phyloP scores from a whole-genome alignment of 164 flowering plant species.

The Cinnamomum micranthum region DNA sequence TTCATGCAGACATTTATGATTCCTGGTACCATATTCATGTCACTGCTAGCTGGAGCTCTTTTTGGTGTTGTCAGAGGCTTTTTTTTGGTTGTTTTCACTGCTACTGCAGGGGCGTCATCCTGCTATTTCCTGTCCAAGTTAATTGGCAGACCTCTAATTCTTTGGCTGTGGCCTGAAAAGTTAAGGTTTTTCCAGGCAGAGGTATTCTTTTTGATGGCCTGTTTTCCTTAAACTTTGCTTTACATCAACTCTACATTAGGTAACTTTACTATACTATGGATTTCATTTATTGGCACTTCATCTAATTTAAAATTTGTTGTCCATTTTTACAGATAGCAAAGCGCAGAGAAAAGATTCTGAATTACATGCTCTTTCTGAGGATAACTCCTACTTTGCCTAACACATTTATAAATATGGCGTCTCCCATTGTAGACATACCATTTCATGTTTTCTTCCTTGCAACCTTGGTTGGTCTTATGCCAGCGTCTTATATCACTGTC shows the following conservation, averaged over 20 bases:
- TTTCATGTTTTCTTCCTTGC: constrained; percentile 76
- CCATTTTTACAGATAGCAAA: constrained; percentile 54
- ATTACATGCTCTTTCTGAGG: constrained; percentile 45
- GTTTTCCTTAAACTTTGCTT: neutral
- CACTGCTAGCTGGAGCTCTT: constrained; percentile 94
- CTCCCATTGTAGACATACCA: constrained; percentile 86
- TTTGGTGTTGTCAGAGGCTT: constrained; percentile 86
- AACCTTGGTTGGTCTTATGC: constrained; percentile 75
- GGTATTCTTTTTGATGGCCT: constrained; percentile 35
- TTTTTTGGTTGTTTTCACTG: constrained; percentile 85
- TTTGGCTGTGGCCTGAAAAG: constrained; percentile 95
- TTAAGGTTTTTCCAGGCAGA: constrained; percentile 86
- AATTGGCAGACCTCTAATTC: constrained; percentile 86
- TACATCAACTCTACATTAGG: neutral
- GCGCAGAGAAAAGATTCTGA: constrained; percentile 61
- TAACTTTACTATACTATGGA: neutral
- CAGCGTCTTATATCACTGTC: constrained; percentile 83
- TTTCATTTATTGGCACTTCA: neutral
- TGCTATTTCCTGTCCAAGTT: constrained; percentile 90
- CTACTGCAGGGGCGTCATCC: constrained; percentile 95
- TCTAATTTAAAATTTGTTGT: neutral
- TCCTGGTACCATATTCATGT: constrained; percentile 98
- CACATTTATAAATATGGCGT: constrained; percentile 86
- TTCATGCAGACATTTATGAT: constrained; percentile 99
- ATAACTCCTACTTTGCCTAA: constrained; percentile 90